A percentile compares a stretch with the other conserved stretches of the same genome.
Conservation (phyloP, 2,329 filamentous ascomycete genomes). For the Aspergillus sp. region DNA sequence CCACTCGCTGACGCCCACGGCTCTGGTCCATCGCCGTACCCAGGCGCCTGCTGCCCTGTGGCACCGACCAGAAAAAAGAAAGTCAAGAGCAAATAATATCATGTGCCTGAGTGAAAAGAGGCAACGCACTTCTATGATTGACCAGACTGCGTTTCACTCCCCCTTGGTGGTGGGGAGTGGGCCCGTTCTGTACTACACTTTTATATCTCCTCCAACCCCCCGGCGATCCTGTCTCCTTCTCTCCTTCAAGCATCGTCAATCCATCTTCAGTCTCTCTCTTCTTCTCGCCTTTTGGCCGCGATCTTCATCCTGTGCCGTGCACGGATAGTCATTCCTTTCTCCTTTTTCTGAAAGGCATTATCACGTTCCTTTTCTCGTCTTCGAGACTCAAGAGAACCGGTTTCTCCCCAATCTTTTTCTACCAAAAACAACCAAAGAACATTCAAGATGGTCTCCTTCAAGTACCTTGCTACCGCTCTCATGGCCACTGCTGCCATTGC, state of each 20-base stretch:
- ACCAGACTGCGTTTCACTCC: not conserved
- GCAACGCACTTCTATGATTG: not conserved
- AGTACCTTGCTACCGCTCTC: conserved; percentile 32
- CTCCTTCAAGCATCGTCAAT: not conserved
- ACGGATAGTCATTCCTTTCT: conserved; percentile 31
- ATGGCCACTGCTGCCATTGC: conserved; percentile 37
- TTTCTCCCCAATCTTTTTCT: conserved; percentile 7
- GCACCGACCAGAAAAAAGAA: not conserved
- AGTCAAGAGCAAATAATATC: not conserved
- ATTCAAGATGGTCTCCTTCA: conserved; percentile 41
- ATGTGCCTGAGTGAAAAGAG: not conserved
- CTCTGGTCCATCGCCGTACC: not conserved
- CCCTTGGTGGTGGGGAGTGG: not conserved
- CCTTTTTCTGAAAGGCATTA: not conserved
- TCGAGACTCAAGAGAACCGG: conserved; percentile 22
- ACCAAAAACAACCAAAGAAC: not conserved
- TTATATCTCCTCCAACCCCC: conserved; percentile 2
- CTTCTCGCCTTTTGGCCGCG: conserved; percentile 6
- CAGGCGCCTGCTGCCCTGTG: not conserved
- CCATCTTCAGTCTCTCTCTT: not conserved
- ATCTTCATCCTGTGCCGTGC: conserved; percentile 31
- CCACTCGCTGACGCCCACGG: not conserved
- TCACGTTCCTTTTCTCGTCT: conserved; percentile 11
- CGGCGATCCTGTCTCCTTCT: not conserved
- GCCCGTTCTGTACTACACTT: not conserved